Evolutionary conservation across 305 asterid species (phyloP).

Genomic region (Lippia alba): DNA sequence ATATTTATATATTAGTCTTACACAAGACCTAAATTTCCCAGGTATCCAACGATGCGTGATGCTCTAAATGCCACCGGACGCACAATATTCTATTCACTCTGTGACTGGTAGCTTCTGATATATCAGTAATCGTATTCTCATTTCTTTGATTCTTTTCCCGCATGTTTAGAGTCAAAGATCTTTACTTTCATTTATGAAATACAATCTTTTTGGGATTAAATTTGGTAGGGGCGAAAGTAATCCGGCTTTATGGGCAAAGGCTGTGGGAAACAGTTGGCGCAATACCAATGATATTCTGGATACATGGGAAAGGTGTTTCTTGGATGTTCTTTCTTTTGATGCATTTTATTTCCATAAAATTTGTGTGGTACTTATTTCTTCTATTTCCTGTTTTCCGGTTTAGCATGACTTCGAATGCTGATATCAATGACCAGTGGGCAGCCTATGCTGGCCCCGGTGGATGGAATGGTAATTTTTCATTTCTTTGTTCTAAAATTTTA

Average conservation of each 20-base stretch:
- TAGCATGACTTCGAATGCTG: constrained; percentile 92
- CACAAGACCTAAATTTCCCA: not conserved
- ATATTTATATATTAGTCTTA: not conserved
- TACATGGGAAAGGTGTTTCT: constrained; percentile 86
- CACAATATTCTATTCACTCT: not conserved
- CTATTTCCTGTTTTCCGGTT: constrained; percentile 4
- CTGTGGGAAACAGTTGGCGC: constrained; percentile 96
- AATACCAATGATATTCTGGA: constrained; percentile 91
- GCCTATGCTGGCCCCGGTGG: constrained; percentile 99
- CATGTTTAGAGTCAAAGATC: not conserved
- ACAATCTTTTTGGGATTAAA: not conserved
- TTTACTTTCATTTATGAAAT: not conserved
- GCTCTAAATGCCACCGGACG: not conserved
- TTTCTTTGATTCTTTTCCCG: not conserved
- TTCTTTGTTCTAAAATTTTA: constrained; percentile 29
- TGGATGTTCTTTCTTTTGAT: constrained; percentile 3
- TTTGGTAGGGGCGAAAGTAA: constrained; percentile 80
- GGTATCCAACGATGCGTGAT: not conserved
- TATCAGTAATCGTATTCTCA: not conserved
- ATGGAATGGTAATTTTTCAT: constrained; percentile 78
- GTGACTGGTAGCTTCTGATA: constrained; percentile 41
- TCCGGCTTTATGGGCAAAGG: constrained; percentile 93
- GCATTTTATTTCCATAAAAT: not conserved
- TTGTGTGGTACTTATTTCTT: constrained; percentile 11
- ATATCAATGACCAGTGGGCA: constrained; percentile 95